Evolutionary conservation across 371 early-diverging fungal species (phyloP).

Genomic region (Saksenaea vasiformis): DNA sequence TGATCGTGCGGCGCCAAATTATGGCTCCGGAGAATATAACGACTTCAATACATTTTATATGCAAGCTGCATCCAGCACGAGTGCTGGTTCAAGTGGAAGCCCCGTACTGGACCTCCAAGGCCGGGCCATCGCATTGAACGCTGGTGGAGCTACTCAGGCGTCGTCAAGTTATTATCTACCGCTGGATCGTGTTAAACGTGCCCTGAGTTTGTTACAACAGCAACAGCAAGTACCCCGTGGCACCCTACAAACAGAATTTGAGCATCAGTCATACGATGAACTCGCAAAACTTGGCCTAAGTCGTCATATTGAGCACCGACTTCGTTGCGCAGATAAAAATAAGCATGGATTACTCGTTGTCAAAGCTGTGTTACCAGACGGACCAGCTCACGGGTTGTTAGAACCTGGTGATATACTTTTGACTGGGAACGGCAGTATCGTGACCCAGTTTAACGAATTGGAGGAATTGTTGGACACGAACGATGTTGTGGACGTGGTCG

Average conservation of each 20-base stretch:
- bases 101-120: conserved; percentile 73
- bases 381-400: conserved; percentile 64
- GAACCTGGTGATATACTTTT: conserved; percentile 79
- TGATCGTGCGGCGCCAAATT: conserved; percentile 56
- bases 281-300: conserved; percentile 60
- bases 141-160: conserved; percentile 61
- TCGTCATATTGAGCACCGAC: conserved; percentile 54
- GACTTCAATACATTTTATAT: conserved; percentile 74
- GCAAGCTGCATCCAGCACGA: conserved; percentile 71
- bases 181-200: conserved; percentile 68
- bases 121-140: conserved; percentile 69
- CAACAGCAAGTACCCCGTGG: conserved; percentile 70
- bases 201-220: conserved; percentile 58
- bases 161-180: conserved; percentile 68
- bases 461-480: conserved; percentile 68
- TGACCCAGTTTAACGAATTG: conserved; percentile 70
- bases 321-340: conserved; percentile 64
- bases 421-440: conserved; percentile 55
- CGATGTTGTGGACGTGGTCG: conserved; percentile 58
- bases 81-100: conserved; percentile 69
- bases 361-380: conserved; percentile 67
- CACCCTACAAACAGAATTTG: conserved; percentile 73
- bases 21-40: conserved; percentile 64
- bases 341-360: conserved; percentile 72
- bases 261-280: conserved; percentile 65